Conservation (phyloP, 1,284 basidiomycete species). For the Sanghuangporus weigelae region DNA sequence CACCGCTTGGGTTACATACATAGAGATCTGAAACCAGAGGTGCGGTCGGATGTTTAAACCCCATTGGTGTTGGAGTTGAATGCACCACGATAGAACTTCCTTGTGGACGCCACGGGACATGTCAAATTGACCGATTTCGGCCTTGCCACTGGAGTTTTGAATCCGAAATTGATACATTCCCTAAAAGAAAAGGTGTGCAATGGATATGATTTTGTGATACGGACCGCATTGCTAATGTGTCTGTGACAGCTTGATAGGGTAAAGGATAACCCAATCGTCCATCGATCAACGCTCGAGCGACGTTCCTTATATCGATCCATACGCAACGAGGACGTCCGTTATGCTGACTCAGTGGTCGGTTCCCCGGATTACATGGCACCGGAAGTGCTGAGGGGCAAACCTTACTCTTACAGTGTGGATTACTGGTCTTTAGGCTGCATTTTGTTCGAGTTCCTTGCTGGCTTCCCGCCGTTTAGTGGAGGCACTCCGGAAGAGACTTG, state of each 20-base stretch:
- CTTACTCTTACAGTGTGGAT: conserved; percentile 94
- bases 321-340: conserved; percentile 86
- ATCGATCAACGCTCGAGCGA: conserved; percentile 91
- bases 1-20: conserved; percentile 97
- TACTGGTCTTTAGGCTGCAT: conserved; percentile 99
- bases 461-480: conserved; percentile 97
- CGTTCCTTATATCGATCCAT: conserved; percentile 94
- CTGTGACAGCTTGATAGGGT: conserved; percentile 82
- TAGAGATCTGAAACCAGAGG: conserved; percentile 96
- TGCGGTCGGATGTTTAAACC: conserved; percentile 29
- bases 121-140: conserved; percentile 99
- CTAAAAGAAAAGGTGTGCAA: conserved; percentile 78
- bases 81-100: conserved; percentile 74
- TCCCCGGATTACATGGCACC: conserved; percentile 97
- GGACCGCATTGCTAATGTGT: background rate
- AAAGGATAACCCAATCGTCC: conserved; percentile 88
- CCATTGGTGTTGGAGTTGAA: conserved; percentile 1
- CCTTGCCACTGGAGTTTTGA: conserved; percentile 93
- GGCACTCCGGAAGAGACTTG: conserved; percentile 96
- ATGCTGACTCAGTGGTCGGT: conserved; percentile 97
- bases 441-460: conserved; percentile 95
- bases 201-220: background rate
- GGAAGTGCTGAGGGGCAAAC: conserved; percentile 91
- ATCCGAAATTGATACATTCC: conserved; percentile 93
- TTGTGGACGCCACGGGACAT: conserved; percentile 93